phyloP scores from a whole-genome alignment of 257 asterid genomes.

The Mitragyna speciosa region DNA sequence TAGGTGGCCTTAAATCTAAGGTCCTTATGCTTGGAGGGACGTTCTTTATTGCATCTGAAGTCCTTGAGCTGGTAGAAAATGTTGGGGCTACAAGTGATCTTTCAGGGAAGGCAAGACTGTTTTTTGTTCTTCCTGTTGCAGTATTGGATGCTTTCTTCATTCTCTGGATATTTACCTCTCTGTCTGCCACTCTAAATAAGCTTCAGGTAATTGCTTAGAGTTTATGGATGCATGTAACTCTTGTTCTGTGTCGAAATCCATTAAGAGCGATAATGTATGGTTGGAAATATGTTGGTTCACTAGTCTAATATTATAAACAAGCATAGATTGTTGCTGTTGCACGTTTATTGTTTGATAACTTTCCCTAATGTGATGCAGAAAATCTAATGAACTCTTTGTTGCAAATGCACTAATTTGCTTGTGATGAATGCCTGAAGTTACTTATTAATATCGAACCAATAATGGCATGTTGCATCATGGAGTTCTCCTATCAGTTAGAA shows the following conservation, averaged over 20 bases:
- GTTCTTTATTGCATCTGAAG: slow-evolving; percentile 80
- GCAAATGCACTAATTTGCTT: not conserved
- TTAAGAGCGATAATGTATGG: not conserved
- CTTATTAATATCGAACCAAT: not conserved
- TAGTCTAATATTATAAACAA: not conserved
- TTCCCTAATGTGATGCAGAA: not conserved
- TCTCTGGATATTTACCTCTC: slow-evolving; percentile 90
- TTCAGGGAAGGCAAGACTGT: slow-evolving; percentile 87
- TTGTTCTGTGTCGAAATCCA: not conserved
- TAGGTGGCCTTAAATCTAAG: slow-evolving; percentile 94
- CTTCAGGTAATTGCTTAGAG: slow-evolving; percentile 74
- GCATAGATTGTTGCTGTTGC: not conserved
- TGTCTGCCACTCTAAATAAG: slow-evolving; percentile 81
- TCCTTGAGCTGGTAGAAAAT: slow-evolving; percentile 83
- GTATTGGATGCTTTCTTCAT: slow-evolving; percentile 93
- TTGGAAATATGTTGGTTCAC: not conserved
- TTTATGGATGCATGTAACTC: not conserved
- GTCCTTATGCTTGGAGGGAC: slow-evolving; percentile 90
- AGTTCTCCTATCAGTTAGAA: not conserved
- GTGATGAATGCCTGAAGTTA: not conserved
- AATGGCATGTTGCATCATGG: not conserved
- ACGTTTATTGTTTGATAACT: not conserved
- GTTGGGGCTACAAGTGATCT: slow-evolving; percentile 90
- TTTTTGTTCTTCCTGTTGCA: slow-evolving; percentile 89
- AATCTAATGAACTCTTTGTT: not conserved